Evolutionary conservation across 306 rosid genomes (phyloP).

Genomic region (Acacia acuminata): DNA sequence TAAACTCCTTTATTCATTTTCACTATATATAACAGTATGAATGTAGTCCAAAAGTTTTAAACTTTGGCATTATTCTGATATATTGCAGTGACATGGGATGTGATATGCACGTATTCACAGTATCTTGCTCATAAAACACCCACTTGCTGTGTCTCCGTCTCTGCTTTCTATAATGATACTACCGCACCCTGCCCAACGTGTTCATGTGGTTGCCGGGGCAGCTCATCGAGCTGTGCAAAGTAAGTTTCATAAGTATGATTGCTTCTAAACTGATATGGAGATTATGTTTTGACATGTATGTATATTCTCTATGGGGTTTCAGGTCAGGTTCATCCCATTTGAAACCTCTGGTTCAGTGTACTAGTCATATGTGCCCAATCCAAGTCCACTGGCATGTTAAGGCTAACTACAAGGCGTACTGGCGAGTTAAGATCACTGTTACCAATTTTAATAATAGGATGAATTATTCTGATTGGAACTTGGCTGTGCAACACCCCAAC

Average conservation of each 20-base stretch:
- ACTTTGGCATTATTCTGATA: constrained; percentile 19
- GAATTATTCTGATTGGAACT: constrained; percentile 85
- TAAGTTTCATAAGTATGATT: constrained; percentile 40
- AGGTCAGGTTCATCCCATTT: constrained; percentile 63
- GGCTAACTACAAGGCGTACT: constrained; percentile 71
- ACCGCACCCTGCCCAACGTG: constrained; percentile 75
- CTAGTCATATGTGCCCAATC: constrained; percentile 85
- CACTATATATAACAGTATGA: neutral
- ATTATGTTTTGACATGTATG: neutral
- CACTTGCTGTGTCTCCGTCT: constrained; percentile 81
- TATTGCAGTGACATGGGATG: constrained; percentile 89
- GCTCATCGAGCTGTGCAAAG: constrained; percentile 63
- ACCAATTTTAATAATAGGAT: constrained; percentile 79
- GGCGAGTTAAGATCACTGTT: constrained; percentile 83
- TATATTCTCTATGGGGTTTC: constrained; percentile 24
- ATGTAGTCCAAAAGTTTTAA: neutral
- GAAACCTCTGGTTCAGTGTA: constrained; percentile 77
- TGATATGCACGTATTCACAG: constrained; percentile 84
- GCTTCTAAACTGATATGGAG: constrained; percentile 4
- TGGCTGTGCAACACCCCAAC: constrained; percentile 86
- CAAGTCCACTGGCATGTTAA: constrained; percentile 94
- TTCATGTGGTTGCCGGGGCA: constrained; percentile 77
- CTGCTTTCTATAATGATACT: constrained; percentile 76
- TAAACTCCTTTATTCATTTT: neutral
- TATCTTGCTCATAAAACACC: constrained; percentile 79